These are phyloP conservation scores for Trametes punicea DNA, from an alignment of 768 basidiomycete species.

Conservation along the genomic window DNA sequence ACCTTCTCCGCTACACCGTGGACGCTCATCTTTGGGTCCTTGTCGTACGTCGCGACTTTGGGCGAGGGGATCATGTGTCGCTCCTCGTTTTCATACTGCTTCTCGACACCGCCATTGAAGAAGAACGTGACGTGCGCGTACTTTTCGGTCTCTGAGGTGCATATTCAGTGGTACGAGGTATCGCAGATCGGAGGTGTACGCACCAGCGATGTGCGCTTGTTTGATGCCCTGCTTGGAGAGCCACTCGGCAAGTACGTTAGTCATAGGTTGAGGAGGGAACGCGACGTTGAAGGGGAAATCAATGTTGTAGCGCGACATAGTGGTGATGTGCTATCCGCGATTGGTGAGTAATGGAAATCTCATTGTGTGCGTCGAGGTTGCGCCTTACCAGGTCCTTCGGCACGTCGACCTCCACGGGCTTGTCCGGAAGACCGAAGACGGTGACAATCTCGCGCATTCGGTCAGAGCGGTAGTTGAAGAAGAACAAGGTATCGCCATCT, in stretches of 20 bases:
- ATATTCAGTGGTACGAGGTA: not conserved
- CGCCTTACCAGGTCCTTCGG: slow-evolving; percentile 75
- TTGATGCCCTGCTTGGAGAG: slow-evolving; percentile 72
- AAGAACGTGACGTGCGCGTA: slow-evolving; percentile 98
- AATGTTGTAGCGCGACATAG: slow-evolving; percentile 91
- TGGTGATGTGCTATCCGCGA: slow-evolving; percentile 66
- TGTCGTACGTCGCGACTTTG: slow-evolving; percentile 93
- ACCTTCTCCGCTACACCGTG: slow-evolving; percentile 89
- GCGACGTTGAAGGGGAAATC: slow-evolving; percentile 88
- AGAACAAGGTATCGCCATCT: slow-evolving; percentile 89
- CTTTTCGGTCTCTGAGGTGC: slow-evolving; percentile 80
- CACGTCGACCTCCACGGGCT: slow-evolving; percentile 78
- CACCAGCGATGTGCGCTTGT: slow-evolving; percentile 87
- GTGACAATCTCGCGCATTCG: slow-evolving; percentile 89
- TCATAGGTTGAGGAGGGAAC: slow-evolving; percentile 93
- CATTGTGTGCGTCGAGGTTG: not conserved
- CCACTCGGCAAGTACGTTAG: slow-evolving; percentile 94
- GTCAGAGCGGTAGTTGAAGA: slow-evolving; percentile 97
- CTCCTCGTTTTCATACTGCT: slow-evolving; percentile 81
- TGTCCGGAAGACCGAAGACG: slow-evolving; percentile 77
- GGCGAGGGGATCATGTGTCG: slow-evolving; percentile 88
- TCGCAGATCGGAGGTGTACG: slow-evolving; percentile 11
- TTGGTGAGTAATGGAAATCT: slow-evolving; percentile 3
- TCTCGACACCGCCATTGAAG: slow-evolving; percentile 96
- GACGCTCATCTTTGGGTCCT: slow-evolving; percentile 86